A percentile compares a stretch with the other conserved stretches of the same genome.
Conservation (phyloP, 1,284 basidiomycete genomes). For the Dichomitus squalens region DNA sequence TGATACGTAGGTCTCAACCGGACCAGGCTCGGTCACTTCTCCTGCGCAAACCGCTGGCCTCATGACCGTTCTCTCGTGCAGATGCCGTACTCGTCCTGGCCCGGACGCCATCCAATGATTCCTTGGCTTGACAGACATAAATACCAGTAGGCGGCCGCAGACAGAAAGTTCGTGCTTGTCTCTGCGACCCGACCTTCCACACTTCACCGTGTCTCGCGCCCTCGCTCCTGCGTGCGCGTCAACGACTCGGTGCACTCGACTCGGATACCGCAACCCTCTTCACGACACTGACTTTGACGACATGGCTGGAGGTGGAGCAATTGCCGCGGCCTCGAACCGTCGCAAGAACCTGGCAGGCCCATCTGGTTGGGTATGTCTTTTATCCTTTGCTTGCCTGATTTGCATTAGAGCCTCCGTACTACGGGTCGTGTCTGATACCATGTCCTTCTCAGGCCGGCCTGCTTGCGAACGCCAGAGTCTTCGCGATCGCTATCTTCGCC, state of each 20-base stretch:
- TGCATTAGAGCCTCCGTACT: no score
- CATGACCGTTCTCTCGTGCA: conserved; percentile 10
- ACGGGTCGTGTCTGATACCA: no score
- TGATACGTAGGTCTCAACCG: conserved; percentile 7
- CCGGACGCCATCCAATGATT: conserved; percentile 6
- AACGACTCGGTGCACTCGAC: background rate
- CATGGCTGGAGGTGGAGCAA: conserved; percentile 48
- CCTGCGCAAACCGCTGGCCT: background rate
- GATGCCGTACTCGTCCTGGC: background rate
- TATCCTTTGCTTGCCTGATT: background rate
- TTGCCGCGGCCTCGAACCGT: conserved; percentile 43
- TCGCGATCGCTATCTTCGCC: conserved; percentile 70
- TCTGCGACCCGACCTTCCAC: background rate
- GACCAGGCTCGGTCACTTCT: conserved; percentile 5
- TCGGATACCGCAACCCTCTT: background rate
- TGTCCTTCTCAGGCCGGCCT: conserved; percentile 52
- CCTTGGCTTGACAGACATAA: conserved; percentile 1
- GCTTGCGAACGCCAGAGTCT: conserved; percentile 60
- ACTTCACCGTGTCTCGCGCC: background rate
- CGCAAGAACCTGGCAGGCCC: conserved; percentile 59
- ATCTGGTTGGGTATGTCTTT: conserved; percentile 64
- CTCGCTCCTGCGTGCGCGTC: background rate
- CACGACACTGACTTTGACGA: conserved; percentile 9
- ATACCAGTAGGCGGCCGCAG: conserved; percentile 1
- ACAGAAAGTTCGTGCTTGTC: background rate